Evolutionary conservation across 1,139 yeast genomes (phyloP), one percentile per base, ranked within the genome.

Genomic region (Yamadazyma taylorii): DNA sequence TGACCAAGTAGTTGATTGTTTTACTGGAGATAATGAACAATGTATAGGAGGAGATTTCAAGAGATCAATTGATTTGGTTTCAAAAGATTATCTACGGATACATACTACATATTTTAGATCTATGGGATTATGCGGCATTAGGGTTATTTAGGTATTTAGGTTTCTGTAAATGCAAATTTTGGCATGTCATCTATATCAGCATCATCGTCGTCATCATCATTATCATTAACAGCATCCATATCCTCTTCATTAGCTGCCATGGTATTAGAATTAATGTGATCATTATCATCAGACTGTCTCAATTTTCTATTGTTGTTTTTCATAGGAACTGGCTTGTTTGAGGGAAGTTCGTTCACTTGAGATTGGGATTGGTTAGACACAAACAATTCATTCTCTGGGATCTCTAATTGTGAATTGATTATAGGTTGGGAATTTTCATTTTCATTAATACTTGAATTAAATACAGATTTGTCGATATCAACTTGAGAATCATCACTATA

Each of bases 101-200:
- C 81, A 75, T 50, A 63, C 69, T 36, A 68, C 73, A 9, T 75
- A 75, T 48, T 75, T 75, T 48, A 60, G 78, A 39, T 56, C 55
- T 23, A 53, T 75, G 60, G 80, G 80, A 0, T 48, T 61, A 26
- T 75, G 81, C 51, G 77, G 78, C 2, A 49, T 69, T 11, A 41
- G 41, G 22, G 24, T 29, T 33, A 13, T 34, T 24, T 29, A 24
- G 13, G 11, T 31, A 24, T 25, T 28, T 29, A 40, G 17, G 13
- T 28, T 4, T 24, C 27, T 12, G 57, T 47, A 38, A 69, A 69
- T 14, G 69, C 62, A 52, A 69, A 69, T 38, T 52, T 56, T n/a
- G 72, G 70, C 37, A 63, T 63, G 33, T 59, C 66, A 33, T 59
- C 66, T 35, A 60, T 62, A 29, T 58, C 67, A 23, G 58, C 66